A percentile compares a stretch with the other conserved stretches of the same genome.
Evolutionary conservation across 768 basidiomycete genomes (phyloP).

Genomic region (Leccinum truebloodii): DNA sequence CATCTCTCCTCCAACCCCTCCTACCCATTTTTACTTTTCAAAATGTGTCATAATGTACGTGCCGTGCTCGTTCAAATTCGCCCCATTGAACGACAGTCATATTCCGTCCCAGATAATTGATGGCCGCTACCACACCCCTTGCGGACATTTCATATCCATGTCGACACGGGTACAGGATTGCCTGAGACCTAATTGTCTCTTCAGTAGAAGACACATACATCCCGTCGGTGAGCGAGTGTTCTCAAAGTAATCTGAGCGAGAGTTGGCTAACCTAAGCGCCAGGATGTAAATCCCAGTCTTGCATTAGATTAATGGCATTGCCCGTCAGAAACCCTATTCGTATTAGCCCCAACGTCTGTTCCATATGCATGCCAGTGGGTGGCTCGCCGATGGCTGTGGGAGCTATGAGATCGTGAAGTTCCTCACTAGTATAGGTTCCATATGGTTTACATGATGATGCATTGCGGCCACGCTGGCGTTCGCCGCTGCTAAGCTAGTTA

Average conservation of each 20-base stretch:
- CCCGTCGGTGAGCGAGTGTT: constrained; percentile 42
- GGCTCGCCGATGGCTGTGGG: constrained; percentile 13
- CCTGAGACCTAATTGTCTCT: constrained; percentile 60
- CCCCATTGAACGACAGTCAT: not conserved
- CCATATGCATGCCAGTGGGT: constrained; percentile 30
- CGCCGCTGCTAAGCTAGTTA: constrained; percentile 11
- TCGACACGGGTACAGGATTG: constrained; percentile 71
- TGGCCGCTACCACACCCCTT: constrained; percentile 68
- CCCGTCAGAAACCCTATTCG: constrained; percentile 74
- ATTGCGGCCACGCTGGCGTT: constrained; percentile 27
- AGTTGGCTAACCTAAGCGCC: constrained; percentile 17
- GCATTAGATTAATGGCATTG: constrained; percentile 64
- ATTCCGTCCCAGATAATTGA: constrained; percentile 59
- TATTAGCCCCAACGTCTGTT: constrained; percentile 54
- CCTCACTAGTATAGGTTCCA: not conserved
- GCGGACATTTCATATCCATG: constrained; percentile 74
- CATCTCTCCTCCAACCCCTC: constrained; percentile 18
- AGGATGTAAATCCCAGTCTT: constrained; percentile 58
- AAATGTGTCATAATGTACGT: constrained; percentile 78
- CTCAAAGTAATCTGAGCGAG: not conserved
- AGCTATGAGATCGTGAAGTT: constrained; percentile 21
- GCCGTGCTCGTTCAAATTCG: constrained; percentile 3
- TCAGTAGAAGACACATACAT: constrained; percentile 66
- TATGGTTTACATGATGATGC: constrained; percentile 7
- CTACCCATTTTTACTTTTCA: constrained; percentile 12